Evolutionary conservation across 2,329 filamentous ascomycete genomes (phyloP).

Genomic region (Blastomyces gilchristii): DNA sequence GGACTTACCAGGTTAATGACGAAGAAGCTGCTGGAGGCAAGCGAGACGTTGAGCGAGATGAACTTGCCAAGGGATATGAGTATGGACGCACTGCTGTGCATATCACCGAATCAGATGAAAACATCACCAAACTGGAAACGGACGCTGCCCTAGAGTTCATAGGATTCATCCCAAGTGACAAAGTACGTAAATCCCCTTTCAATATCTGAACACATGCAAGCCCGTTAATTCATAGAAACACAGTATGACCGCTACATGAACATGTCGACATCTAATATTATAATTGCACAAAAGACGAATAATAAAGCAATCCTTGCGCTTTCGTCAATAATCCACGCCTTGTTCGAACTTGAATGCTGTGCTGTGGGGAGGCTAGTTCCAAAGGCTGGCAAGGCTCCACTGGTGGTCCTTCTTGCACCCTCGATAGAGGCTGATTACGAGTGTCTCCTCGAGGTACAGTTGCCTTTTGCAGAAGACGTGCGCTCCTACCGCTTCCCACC

Average conservation of each 20-base stretch:
- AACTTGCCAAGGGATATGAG: conserved; percentile 84
- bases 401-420: conserved; percentile 68
- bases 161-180: conserved; percentile 67
- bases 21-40: conserved; percentile 65
- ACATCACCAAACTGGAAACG: conserved; percentile 80
- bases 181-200: conserved; percentile 39
- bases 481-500: conserved; percentile 86
- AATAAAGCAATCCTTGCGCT: conserved; percentile 74
- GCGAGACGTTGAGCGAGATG: conserved; percentile 67
- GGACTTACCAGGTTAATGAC: conserved; percentile 72
- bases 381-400: conserved; percentile 72
- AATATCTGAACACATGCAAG: neutral
- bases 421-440: conserved; percentile 69
- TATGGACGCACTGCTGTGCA: conserved; percentile 88
- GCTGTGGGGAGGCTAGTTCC: conserved; percentile 75
- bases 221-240: neutral
- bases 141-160: conserved; percentile 65
- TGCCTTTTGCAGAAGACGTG: conserved; percentile 89
- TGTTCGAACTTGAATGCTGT: conserved; percentile 74
- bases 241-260: conserved; percentile 76
- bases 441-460: conserved; percentile 76
- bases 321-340: conserved; percentile 78
- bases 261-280: conserved; percentile 70
- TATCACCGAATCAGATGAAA: conserved; percentile 75
- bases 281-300: conserved; percentile 66